Evolutionary conservation across 2,329 filamentous ascomycete species (phyloP), one percentile per base, ranked within the genome.

Genomic region (Emmonsiellopsis sp.): DNA sequence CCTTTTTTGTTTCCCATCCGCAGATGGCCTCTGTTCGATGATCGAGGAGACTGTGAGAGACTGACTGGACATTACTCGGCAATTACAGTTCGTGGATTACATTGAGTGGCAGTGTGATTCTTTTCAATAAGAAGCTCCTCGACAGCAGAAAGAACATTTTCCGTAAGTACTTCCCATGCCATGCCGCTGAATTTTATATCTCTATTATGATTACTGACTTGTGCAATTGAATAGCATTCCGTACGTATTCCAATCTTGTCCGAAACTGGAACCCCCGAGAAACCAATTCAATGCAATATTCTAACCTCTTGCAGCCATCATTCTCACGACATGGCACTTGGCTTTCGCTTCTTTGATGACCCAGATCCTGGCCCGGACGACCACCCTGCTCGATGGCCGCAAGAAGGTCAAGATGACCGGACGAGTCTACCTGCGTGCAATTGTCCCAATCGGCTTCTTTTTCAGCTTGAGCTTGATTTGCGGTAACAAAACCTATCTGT

Each of bases 71-170:
- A 42, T 6, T 17, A 33, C 31, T 49, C 27, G 60, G 42, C 32
- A 14, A 42, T 17, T 42, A 11, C 71, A 95, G 91, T 64, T 78
- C 84, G 62, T 98, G 93, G 93, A 97, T 98, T 68, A 77, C 84
- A 55, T 79, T 96, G 70, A 95, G 88, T 66, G 95, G 90, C 43
- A 88, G 86, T 64, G 90, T 97, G 68, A 98, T 98, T 70, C 79
- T 98, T 57, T 97, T 96, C 85, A 97, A 98, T 84, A 98, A 98
- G 82, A 95, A 88, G 83, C 89, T 98, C 65, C 81, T 97, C 58
- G 85, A 92, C 65, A 91, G 86, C 40, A 80, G 86, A 58, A 80
- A 88, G 51, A 56, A 55, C 32, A 57, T 51, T 58, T 96, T 96
- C 77, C 81, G 86, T 88, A 79, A 77, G 84, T 66, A 43, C 45